Evolutionary conservation across 345 rosid species (phyloP).

Genomic region (Gossypium anomalum): DNA sequence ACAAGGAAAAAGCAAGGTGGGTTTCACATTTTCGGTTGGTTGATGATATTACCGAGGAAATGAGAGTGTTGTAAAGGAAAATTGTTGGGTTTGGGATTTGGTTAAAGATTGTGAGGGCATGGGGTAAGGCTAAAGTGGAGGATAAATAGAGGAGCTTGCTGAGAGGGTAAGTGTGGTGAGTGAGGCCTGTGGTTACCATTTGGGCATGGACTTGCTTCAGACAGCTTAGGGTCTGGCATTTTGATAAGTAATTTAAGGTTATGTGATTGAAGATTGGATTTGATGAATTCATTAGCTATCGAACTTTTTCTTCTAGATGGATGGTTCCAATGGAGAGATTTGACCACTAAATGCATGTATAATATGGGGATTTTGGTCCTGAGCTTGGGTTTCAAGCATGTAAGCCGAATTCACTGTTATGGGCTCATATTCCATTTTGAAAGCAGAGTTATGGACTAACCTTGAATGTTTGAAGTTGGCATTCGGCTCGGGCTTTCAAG

Average conservation of each 20-base stretch:
- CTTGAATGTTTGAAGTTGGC: no score
- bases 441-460: no score
- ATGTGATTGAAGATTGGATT: constrained; percentile 36
- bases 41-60: constrained; percentile 32
- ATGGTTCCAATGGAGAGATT: not conserved
- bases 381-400: not conserved
- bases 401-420: not conserved
- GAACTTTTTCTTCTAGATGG: not conserved
- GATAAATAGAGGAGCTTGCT: constrained; percentile 47
- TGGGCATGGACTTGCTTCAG: constrained; percentile 55
- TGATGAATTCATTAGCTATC: constrained; percentile 38
- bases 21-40: constrained; percentile 20
- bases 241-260: constrained; percentile 33
- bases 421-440: not conserved
- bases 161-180: constrained; percentile 61
- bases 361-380: not conserved
- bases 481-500: no score
- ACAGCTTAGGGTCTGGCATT: constrained; percentile 38
- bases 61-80: constrained; percentile 57
- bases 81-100: constrained; percentile 45
- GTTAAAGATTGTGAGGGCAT: constrained; percentile 46
- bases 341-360: no score
- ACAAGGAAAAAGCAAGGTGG: constrained; percentile 43
- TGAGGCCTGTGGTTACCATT: constrained; percentile 39
- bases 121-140: constrained; percentile 32